Conservation (phyloP, 2,329 filamentous ascomycete genomes). For the Arthrobotrys conoides region DNA sequence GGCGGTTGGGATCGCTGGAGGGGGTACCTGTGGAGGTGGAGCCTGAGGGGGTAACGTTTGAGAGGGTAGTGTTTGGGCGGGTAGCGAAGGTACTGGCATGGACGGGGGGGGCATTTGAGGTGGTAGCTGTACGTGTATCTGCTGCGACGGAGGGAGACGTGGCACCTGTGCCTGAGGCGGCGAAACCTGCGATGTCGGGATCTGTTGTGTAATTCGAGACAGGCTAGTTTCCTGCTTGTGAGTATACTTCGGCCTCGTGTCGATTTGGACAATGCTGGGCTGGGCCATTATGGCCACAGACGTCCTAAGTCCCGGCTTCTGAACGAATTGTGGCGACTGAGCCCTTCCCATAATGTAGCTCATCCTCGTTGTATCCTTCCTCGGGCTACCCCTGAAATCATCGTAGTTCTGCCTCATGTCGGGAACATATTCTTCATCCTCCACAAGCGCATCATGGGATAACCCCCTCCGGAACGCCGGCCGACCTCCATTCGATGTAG, state of each 20-base stretch:
- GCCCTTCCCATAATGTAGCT: slow-evolving; percentile 50
- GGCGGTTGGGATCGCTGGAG: slow-evolving; percentile 49
- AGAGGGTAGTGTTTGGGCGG: slow-evolving; percentile 25
- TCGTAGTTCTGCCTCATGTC: slow-evolving; percentile 67
- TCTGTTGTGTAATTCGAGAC: slow-evolving; percentile 31
- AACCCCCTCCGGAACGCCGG: slow-evolving; percentile 38
- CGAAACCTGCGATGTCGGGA: slow-evolving; percentile 19
- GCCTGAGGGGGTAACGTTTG: slow-evolving; percentile 32
- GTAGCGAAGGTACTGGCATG: slow-evolving; percentile 35
- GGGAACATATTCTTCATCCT: slow-evolving; percentile 69
- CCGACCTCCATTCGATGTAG: slow-evolving; percentile 41
- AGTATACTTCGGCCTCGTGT: slow-evolving; percentile 44
- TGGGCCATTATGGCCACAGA: slow-evolving; percentile 57
- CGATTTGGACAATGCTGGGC: slow-evolving; percentile 49
- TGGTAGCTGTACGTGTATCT: slow-evolving; percentile 31
- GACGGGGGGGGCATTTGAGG: slow-evolving; percentile 57
- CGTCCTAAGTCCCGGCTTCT: slow-evolving; percentile 46
- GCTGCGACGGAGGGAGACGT: slow-evolving; percentile 36
- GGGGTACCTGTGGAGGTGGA: slow-evolving; percentile 50
- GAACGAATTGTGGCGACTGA: slow-evolving; percentile 56
- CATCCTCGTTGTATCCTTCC: slow-evolving; percentile 46
- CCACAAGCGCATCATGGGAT: slow-evolving; percentile 67
- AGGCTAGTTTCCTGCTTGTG: slow-evolving; percentile 50
- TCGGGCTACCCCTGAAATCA: slow-evolving; percentile 48
- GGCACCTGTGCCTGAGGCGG: slow-evolving; percentile 28